phyloP scores from a whole-genome alignment of 75 land plant genomes.

The Gnetum montanum region DNA sequence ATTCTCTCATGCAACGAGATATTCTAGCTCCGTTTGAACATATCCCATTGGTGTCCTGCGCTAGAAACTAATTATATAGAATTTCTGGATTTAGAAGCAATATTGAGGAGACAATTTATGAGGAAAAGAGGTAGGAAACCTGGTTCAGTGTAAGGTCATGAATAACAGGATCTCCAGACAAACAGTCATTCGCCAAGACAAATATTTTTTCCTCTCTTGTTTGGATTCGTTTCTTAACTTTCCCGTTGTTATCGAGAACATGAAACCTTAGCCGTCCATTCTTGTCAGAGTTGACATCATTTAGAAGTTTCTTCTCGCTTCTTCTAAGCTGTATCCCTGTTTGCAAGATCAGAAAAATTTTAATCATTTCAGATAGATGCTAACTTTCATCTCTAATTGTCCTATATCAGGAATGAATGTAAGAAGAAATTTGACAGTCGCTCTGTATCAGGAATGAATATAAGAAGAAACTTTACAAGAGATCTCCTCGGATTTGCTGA shows the following conservation, averaged over 20 bases:
- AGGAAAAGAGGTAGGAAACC: constrained; percentile 54
- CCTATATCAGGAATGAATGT: too few species aligned
- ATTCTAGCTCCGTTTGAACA: constrained; percentile 82
- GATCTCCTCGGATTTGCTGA: constrained; percentile 70
- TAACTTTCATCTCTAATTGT: too few species aligned
- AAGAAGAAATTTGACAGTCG: too few species aligned
- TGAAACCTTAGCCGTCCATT: constrained; percentile 75
- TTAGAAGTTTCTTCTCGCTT: constrained; percentile 84
- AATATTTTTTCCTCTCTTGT: constrained; percentile 90
- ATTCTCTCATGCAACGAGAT: constrained; percentile 92
- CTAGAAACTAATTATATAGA: constrained; percentile 9
- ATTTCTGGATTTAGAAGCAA: neutral
- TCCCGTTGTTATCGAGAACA: constrained; percentile 69
- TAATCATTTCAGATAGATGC: too few species aligned
- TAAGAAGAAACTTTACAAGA: too few species aligned
- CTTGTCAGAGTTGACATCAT: constrained; percentile 78
- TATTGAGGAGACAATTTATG: neutral
- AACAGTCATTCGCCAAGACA: constrained; percentile 82
- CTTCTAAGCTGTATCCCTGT: constrained; percentile 95
- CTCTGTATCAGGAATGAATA: too few species aligned
- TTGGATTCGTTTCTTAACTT: constrained; percentile 83
- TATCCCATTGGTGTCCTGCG: constrained; percentile 79
- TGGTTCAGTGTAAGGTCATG: constrained; percentile 86
- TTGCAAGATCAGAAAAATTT: constrained; percentile 57
- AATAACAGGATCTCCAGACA: constrained; percentile 81